phyloP scores from a whole-genome alignment of 306 rosid species.

The Dryas alaskensis region DNA sequence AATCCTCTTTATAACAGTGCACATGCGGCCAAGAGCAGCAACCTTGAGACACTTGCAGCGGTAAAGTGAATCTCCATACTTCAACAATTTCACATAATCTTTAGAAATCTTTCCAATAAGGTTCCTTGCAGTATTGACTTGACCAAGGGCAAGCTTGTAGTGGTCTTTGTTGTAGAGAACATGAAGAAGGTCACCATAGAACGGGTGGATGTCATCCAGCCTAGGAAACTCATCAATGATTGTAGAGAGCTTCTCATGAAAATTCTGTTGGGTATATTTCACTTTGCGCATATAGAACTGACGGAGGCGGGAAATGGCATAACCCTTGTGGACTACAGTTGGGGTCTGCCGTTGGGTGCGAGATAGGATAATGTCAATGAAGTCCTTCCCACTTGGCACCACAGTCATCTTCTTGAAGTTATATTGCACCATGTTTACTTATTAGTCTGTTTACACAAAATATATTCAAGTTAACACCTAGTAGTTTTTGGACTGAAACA shows the following conservation, averaged over 20 bases:
- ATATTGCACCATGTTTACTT: slow-evolving; percentile 64
- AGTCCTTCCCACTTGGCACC: slow-evolving; percentile 73
- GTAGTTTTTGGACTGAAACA: not conserved
- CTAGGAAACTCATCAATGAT: slow-evolving; percentile 85
- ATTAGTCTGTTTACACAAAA: not conserved
- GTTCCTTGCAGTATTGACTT: slow-evolving; percentile 80
- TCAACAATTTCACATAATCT: slow-evolving; percentile 72
- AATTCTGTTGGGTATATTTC: slow-evolving; percentile 66
- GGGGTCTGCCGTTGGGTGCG: slow-evolving; percentile 85
- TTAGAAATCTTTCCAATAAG: slow-evolving; percentile 71
- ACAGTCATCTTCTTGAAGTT: slow-evolving; percentile 76
- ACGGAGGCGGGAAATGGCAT: slow-evolving; percentile 61
- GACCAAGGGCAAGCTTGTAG: slow-evolving; percentile 96
- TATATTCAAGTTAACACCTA: not conserved
- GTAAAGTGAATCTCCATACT: slow-evolving; percentile 81
- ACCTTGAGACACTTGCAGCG: slow-evolving; percentile 82
- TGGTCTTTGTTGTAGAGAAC: slow-evolving; percentile 91
- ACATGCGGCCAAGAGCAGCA: slow-evolving; percentile 96
- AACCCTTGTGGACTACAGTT: slow-evolving; percentile 77
- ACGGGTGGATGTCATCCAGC: slow-evolving; percentile 71
- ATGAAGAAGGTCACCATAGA: slow-evolving; percentile 82
- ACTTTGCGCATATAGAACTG: slow-evolving; percentile 75
- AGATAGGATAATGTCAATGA: slow-evolving; percentile 67
- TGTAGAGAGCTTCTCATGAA: slow-evolving; percentile 69
- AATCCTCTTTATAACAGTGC: slow-evolving; percentile 80